Base-by-base conservation (phyloP, 2,329 filamentous ascomycete genomes). In the Fusarium sp. region DNA sequence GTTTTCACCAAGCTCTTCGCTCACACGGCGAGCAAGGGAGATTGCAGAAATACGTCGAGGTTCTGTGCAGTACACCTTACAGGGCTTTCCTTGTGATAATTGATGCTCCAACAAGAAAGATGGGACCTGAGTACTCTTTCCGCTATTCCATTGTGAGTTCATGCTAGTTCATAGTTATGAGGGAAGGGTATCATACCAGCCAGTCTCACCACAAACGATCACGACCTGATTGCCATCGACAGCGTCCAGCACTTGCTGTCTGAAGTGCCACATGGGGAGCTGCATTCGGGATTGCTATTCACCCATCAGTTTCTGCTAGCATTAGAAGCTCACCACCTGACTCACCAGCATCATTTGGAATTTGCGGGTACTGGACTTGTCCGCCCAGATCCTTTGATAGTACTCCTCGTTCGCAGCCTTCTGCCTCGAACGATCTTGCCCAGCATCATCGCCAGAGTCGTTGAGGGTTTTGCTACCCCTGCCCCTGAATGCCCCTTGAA, bases 81-180 rank as follows among this genome's bases (percentile, higher is more conserved):
- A 98, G 6, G 90, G 86, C 73, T 91, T 92, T 6, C 95, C 96
- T 71, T 92, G 89, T 4, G 91, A 89, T 59, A 99, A 88, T 79
- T 98, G 93, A 78, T 98, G 91, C 81, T 99, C 96, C 9, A 99
- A 86, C 63, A 99, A 90, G 80, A 97, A 98, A 1, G 95, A 92
- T 6, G 96, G 96, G n/a, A 98, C 93, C 79, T 99, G 96, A 0
- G 96, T 99, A 82, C 95, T 98, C 86, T 99, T 99, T 73, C 96
- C 96, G 81, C 92, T 87, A 60, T 72, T 14, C 35, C 65, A 47
- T 11, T 16, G 62, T 82, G 60, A 84, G 76, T 50, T 6, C n/a
- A 54, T 11, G n/a, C 8, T 37, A 1, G 38, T 7, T 22, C 10
- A n/a, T 24, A 10, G 27, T 18, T 11, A 10, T 11, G 11, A 18